Base-by-base conservation (phyloP, 1,139 yeast genomes). In the Kodamaea sp. region DNA sequence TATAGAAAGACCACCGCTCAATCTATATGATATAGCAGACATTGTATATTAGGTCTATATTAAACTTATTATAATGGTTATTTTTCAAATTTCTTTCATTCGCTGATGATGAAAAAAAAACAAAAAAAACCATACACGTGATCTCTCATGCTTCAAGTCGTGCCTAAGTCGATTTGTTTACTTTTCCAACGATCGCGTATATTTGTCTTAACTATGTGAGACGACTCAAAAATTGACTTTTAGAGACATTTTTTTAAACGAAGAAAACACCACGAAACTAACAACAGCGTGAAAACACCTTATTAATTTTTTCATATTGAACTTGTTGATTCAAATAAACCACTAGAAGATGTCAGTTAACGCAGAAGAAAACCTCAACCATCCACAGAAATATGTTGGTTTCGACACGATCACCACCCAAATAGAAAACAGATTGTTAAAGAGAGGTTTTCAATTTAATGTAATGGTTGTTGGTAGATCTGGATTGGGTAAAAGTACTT, bases 341-440 rank as follows among this genome's bases (percentile, higher is more conserved):
- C 20, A 15, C 20, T 15, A 15, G 20, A 15, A 15, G 20, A 48
- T 48, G 52, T 48, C 52, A n/a, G 40, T 40, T 20, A 38, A 47
- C 24, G 42, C 41, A 32, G 50, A 46, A 38, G 54, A 50, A 32
- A 37, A 42, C 7, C 38, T 38, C 35, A 39, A 48, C 26, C 72
- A 67, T 40, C 77, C 77, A 5, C 60, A 55, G 41, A 70, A 69
- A 50, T 88, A 88, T 60, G 97, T 90, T 48, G 98, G 98, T 37
- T 92, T 92, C 60, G 97, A 92, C 65, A 84, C 97, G 50, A 90
- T 92, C 65, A 92, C 98, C 40, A 78, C 86, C 31, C 98, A 92
- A 67, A 92, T 92, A 58, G 97, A 92, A 64, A 88, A 85, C 62
- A 80, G 97, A 51, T 73, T 92, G 53, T 74, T 92, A 63, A 90